phyloP scores from a whole-genome alignment of 2,329 filamentous ascomycete genomes.

The Alternaria rosae region DNA sequence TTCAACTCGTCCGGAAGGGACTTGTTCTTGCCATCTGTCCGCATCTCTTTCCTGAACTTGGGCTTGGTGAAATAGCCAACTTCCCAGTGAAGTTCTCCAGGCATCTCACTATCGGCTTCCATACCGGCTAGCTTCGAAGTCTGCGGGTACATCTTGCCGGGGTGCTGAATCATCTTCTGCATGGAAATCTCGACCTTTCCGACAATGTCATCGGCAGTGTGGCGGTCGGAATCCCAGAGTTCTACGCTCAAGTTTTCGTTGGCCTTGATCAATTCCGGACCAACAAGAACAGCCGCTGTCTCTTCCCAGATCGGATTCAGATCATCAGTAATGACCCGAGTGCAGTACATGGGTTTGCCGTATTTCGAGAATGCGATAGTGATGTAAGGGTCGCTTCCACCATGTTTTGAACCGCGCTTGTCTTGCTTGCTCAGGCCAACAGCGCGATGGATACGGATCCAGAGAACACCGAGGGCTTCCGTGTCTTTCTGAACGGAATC shows the following conservation, averaged over 20 bases:
- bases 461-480: constrained; percentile 85
- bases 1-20: constrained; percentile 76
- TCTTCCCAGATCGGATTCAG: constrained; percentile 94
- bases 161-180: constrained; percentile 93
- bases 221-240: constrained; percentile 94
- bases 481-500: constrained; percentile 93
- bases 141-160: constrained; percentile 90
- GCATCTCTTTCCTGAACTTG: constrained; percentile 80
- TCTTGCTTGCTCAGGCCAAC: constrained; percentile 92
- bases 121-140: constrained; percentile 83
- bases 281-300: constrained; percentile 83
- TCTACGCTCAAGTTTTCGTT: constrained; percentile 93
- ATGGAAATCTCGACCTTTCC: constrained; percentile 94
- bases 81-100: constrained; percentile 93
- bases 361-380: constrained; percentile 96
- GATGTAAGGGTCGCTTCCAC: constrained; percentile 94
- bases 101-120: constrained; percentile 86
- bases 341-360: constrained; percentile 97
- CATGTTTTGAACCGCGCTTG: constrained; percentile 77
- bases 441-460: constrained; percentile 89
- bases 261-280: constrained; percentile 87
- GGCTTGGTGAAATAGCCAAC: constrained; percentile 95
- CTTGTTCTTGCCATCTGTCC: constrained; percentile 85
- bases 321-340: constrained; percentile 92
- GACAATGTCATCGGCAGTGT: constrained; percentile 91